These are phyloP conservation scores for Apophysomyces elegans DNA, from an alignment of 371 early-diverging fungal species.

Conservation along the genomic window DNA sequence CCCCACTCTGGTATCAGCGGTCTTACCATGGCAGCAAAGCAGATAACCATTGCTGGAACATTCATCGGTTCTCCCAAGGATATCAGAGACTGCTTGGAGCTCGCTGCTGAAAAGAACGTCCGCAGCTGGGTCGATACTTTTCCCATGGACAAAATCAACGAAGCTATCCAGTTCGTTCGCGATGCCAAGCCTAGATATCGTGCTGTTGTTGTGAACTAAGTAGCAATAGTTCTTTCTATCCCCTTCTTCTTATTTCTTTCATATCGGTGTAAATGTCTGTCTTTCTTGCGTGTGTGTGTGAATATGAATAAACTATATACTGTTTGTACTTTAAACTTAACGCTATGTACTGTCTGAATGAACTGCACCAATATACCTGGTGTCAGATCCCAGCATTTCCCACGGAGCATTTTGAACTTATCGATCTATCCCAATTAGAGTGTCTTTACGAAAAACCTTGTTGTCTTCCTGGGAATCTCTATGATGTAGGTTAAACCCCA, in stretches of 20 bases:
- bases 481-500: too few species aligned
- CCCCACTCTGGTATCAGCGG: conserved; percentile 30
- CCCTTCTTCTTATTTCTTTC: background rate
- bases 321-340: background rate
- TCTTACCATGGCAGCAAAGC: conserved; percentile 17
- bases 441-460: too few species aligned
- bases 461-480: too few species aligned
- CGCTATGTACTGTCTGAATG: background rate
- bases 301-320: background rate
- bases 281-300: background rate
- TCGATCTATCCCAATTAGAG: too few species aligned
- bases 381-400: too few species aligned
- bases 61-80: conserved; percentile 63
- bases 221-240: conserved; percentile 5
- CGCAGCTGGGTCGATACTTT: conserved; percentile 68
- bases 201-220: conserved; percentile 35
- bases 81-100: conserved; percentile 65
- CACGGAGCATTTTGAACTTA: too few species aligned
- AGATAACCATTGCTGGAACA: conserved; percentile 65
- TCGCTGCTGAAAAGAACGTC: conserved; percentile 67
- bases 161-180: conserved; percentile 35
- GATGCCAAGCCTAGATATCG: conserved; percentile 39
- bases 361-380: too few species aligned
- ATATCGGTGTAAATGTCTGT: background rate
- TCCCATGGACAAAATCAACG: conserved; percentile 54